phyloP scores from a whole-genome alignment of 2,329 filamentous ascomycete genomes.

The Didymella keratinophila region DNA sequence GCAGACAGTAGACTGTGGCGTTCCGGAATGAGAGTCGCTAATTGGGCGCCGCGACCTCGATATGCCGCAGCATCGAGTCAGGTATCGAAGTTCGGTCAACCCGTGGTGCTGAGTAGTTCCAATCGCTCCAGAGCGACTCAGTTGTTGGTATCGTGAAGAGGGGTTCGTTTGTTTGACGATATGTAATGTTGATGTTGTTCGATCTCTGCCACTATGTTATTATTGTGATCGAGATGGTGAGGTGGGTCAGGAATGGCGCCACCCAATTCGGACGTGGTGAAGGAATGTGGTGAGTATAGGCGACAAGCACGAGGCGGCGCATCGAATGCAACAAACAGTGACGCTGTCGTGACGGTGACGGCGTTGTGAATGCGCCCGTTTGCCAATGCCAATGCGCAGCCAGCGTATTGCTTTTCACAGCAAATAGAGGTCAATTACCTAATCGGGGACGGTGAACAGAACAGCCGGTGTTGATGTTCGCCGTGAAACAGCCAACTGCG shows the following conservation, averaged over 20 bases:
- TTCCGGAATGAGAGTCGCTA: slow-evolving; percentile 30
- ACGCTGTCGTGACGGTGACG: slow-evolving; percentile 14
- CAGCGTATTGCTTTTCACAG: slow-evolving; percentile 10
- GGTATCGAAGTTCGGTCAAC: slow-evolving; percentile 22
- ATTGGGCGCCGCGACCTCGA: slow-evolving; percentile 35
- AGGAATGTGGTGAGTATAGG: slow-evolving; percentile 40
- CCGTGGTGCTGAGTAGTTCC: slow-evolving; percentile 11
- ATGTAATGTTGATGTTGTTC: slow-evolving; percentile 25
- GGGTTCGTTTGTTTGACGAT: slow-evolving; percentile 10
- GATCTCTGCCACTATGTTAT: slow-evolving; percentile 34
- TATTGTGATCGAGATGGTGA: slow-evolving; percentile 38
- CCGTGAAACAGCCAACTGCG: slow-evolving; percentile 36
- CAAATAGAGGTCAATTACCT: slow-evolving; percentile 28
- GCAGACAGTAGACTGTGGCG: slow-evolving; percentile 12
- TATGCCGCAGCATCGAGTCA: slow-evolving; percentile 42
- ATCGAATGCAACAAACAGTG: slow-evolving; percentile 32
- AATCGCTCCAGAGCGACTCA: neutral
- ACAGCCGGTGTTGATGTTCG: slow-evolving; percentile 27
- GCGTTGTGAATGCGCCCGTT: slow-evolving; percentile 14
- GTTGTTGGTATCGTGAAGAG: slow-evolving; percentile 6
- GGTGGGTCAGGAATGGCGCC: slow-evolving; percentile 37
- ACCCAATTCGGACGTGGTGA: slow-evolving; percentile 25
- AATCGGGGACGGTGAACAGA: slow-evolving; percentile 31
- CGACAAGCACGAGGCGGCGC: slow-evolving; percentile 40
- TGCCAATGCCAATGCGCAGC: slow-evolving; percentile 1